Percentiles rank a stretch among this genome's conserved stretches.
Conservation (phyloP, 768 basidiomycete genomes). For the Fistulinella prunicolor region DNA sequence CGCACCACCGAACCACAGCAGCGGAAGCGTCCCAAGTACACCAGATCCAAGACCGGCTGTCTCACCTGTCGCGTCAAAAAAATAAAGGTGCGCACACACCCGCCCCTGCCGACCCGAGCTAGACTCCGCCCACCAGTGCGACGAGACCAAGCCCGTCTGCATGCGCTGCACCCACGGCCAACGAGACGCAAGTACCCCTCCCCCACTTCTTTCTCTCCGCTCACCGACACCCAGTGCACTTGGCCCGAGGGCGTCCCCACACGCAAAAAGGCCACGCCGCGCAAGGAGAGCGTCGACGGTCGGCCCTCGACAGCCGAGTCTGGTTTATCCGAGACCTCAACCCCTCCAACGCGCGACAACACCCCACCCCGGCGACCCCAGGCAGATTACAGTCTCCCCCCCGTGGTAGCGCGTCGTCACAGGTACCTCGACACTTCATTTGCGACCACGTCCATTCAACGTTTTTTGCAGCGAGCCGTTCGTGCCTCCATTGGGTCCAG, state of each 20-base stretch:
- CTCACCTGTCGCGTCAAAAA: constrained; percentile 92
- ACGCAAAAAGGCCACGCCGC: constrained; percentile 59
- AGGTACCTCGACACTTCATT: constrained; percentile 26
- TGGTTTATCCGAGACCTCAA: constrained; percentile 66
- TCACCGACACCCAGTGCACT: constrained; percentile 53
- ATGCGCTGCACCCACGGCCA: constrained; percentile 84
- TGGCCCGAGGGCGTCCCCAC: constrained; percentile 81
- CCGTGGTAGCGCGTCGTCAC: constrained; percentile 39
- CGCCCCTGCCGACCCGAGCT: not conserved
- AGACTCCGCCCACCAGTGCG: constrained; percentile 54
- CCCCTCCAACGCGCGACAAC: constrained; percentile 65
- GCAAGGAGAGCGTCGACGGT: constrained; percentile 59
- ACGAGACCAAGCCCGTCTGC: constrained; percentile 86
- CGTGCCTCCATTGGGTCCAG: constrained; percentile 41
- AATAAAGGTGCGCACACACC: constrained; percentile 67
- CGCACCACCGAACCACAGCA: constrained; percentile 51
- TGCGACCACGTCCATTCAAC: constrained; percentile 5
- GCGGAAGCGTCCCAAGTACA: constrained; percentile 89
- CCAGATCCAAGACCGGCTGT: constrained; percentile 92
- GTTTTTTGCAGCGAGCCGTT: constrained; percentile 41
- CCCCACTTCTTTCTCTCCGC: constrained; percentile 6
- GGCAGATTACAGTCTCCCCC: constrained; percentile 37
- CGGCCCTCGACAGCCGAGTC: constrained; percentile 76
- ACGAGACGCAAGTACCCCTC: constrained; percentile 56
- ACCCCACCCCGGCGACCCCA: constrained; percentile 58